These are phyloP conservation scores for Magnusiomyces ingens DNA, from an alignment of 1,139 yeast species.

Conservation along the genomic window DNA sequence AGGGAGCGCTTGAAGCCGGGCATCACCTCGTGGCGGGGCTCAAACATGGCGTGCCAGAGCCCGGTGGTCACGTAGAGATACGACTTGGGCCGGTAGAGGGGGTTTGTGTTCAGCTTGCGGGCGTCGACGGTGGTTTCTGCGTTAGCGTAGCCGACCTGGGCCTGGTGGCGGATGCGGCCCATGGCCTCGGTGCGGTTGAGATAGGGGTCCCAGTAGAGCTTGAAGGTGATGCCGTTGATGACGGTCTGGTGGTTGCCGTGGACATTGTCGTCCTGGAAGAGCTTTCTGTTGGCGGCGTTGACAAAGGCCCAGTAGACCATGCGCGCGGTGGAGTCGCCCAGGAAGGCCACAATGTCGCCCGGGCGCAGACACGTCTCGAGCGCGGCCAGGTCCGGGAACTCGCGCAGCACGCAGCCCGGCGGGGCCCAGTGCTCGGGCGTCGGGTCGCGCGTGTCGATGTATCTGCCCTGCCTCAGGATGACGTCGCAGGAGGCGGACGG, in stretches of 20 bases:
- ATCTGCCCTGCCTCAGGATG: slow-evolving; percentile 3
- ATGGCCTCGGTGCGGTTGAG: slow-evolving; percentile 2
- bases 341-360: slow-evolving; percentile 5
- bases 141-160: slow-evolving; percentile 5
- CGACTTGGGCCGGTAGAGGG: background rate
- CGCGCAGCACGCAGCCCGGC: slow-evolving; percentile 3
- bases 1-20: slow-evolving; percentile 7
- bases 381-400: slow-evolving; percentile 2
- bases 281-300: slow-evolving; percentile 1
- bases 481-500: background rate
- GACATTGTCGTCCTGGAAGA: slow-evolving; percentile 4
- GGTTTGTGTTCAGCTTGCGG: background rate
- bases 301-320: slow-evolving; percentile 10
- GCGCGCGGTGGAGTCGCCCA: slow-evolving; percentile 13
- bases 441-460: slow-evolving; percentile 3
- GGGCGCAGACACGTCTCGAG: slow-evolving; percentile 5
- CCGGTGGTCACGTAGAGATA: slow-evolving; percentile 14
- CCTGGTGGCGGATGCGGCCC: slow-evolving; percentile 1
- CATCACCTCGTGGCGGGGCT: slow-evolving; percentile 10
- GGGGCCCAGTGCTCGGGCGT: slow-evolving; percentile 6
- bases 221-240: slow-evolving; percentile 3
- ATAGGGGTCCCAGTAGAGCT: slow-evolving; percentile 10
- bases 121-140: background rate
- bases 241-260: slow-evolving; percentile 4
- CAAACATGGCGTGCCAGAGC: slow-evolving; percentile 16